Conservation (phyloP, 2,329 filamentous ascomycete species). For the Blastomyces gilchristii region DNA sequence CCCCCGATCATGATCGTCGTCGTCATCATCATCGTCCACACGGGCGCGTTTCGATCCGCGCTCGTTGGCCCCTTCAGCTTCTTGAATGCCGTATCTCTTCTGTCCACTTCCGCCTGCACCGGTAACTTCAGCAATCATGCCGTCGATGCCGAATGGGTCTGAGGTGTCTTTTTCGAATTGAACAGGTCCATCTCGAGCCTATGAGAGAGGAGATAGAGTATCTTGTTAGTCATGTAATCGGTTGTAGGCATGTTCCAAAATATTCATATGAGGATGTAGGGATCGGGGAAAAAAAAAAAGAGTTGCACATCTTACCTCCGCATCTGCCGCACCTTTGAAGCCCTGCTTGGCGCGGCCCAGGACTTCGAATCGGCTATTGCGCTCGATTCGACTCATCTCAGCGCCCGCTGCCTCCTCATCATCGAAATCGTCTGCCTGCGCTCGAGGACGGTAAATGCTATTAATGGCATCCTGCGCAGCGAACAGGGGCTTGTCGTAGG, state of each 20-base stretch:
- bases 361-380: conserved; percentile 75
- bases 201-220: conserved; percentile 7
- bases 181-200: conserved; percentile 79
- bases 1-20: conserved; percentile 12
- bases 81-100: conserved; percentile 38
- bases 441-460: conserved; percentile 79
- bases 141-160: conserved; percentile 90
- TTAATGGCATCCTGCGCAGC: conserved; percentile 90
- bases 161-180: conserved; percentile 84
- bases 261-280: conserved; percentile 23
- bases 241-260: neutral
- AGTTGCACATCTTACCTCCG: conserved; percentile 50
- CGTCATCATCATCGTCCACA: conserved; percentile 57
- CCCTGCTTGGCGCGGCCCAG: conserved; percentile 72
- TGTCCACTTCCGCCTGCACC: conserved; percentile 44
- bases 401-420: conserved; percentile 70
- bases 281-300: neutral
- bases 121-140: conserved; percentile 74
- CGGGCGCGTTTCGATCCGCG: conserved; percentile 57
- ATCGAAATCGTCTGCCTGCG: conserved; percentile 60
- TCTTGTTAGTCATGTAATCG: neutral
- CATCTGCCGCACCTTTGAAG: conserved; percentile 73
- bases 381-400: conserved; percentile 81
- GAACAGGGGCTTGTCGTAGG: conserved; percentile 94
- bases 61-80: conserved; percentile 25